These are phyloP conservation scores for Saccharum spontaneum DNA, from an alignment of 176 grass and related monocot species.

Conservation along the genomic window DNA sequence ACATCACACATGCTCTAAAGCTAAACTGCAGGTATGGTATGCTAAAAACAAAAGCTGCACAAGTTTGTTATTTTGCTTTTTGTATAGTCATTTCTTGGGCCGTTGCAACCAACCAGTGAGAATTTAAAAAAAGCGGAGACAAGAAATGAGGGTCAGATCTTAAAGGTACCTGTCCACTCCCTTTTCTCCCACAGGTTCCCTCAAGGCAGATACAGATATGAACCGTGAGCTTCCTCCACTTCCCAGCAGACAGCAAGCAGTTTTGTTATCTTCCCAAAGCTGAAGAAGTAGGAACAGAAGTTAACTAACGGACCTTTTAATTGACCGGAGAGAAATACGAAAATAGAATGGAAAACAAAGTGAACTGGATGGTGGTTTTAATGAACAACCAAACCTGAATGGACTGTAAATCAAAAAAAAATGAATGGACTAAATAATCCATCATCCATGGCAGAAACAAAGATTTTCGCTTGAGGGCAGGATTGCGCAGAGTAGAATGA, in stretches of 20 bases:
- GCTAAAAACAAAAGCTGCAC: slow-evolving; percentile 6
- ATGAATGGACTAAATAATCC: background rate
- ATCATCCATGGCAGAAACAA: background rate
- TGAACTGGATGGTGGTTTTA: background rate
- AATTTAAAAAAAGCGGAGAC: background rate
- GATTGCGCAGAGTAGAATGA: background rate
- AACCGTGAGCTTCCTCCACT: background rate
- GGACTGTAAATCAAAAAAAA: background rate
- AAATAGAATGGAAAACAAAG: background rate
- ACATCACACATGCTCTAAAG: background rate
- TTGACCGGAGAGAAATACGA: background rate
- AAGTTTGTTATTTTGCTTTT: slow-evolving; percentile 15
- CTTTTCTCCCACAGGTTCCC: slow-evolving; percentile 10
- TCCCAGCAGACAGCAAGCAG: background rate
- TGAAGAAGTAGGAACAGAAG: slow-evolving; percentile 12
- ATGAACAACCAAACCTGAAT: background rate
- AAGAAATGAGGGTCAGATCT: slow-evolving; percentile 35
- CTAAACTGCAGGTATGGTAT: background rate
- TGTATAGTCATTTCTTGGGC: slow-evolving; percentile 1
- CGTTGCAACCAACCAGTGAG: background rate
- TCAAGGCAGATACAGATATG: slow-evolving; percentile 10
- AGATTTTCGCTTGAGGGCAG: background rate
- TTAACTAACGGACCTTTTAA: background rate
- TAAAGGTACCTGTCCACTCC: slow-evolving; percentile 33
- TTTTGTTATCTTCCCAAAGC: slow-evolving; percentile 5